phyloP scores from a whole-genome alignment of 768 basidiomycete species.

The Lactarius trivialis region DNA sequence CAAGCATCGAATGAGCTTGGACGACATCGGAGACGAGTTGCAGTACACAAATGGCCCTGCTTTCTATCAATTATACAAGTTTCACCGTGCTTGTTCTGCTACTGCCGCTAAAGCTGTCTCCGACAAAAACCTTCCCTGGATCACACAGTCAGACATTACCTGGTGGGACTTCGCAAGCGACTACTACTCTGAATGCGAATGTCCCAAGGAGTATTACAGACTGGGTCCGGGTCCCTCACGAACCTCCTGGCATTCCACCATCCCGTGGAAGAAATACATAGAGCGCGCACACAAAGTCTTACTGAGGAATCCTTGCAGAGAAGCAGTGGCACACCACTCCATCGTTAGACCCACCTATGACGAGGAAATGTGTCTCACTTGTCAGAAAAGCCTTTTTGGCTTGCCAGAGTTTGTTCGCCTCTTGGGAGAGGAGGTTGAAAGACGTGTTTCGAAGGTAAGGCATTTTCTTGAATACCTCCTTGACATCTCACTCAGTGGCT shows the following conservation, averaged over 20 bases:
- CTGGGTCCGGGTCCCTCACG: neutral
- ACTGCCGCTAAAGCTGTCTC: neutral
- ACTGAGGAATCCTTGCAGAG: neutral
- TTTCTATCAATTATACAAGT: neutral
- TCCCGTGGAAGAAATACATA: neutral
- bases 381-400: neutral
- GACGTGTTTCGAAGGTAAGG: neutral
- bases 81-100: slow-evolving; percentile 4
- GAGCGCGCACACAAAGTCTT: neutral
- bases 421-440: slow-evolving; percentile 1
- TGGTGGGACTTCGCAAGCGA: neutral
- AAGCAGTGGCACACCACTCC: neutral
- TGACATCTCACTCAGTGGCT: neutral
- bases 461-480: neutral
- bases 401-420: neutral
- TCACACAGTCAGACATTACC: neutral
- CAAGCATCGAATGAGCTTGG: neutral
- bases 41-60: neutral
- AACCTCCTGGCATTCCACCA: accelerated
- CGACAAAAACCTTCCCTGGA: neutral
- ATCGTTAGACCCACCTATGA: neutral
- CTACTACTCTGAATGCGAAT: no score
- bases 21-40: neutral
- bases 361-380: neutral
- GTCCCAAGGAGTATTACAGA: neutral